These are phyloP conservation scores for Candida labiduridarum DNA, from an alignment of 1,139 yeast species.

Conservation along the genomic window DNA sequence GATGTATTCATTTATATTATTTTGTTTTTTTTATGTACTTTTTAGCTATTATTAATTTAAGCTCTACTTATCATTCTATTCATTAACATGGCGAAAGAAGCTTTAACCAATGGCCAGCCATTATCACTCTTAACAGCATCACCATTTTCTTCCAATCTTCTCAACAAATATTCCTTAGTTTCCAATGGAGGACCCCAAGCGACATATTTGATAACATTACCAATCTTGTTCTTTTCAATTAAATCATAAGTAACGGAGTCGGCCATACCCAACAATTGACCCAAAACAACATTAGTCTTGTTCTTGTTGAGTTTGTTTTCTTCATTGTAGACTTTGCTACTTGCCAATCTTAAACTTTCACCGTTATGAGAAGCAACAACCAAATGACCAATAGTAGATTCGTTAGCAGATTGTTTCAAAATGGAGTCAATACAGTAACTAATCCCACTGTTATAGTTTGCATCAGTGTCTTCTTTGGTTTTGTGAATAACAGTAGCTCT, in stretches of 20 bases:
- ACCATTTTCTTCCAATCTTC: slow-evolving; percentile 95
- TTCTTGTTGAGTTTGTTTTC: slow-evolving; percentile 31
- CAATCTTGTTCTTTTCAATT: slow-evolving; percentile 62
- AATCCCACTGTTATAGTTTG: slow-evolving; percentile 73
- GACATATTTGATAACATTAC: slow-evolving; percentile 86
- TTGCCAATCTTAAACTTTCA: slow-evolving; percentile 73
- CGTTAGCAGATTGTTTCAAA: slow-evolving; percentile 39
- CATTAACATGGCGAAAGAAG: slow-evolving; percentile 48
- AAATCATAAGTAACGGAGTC: slow-evolving; percentile 83
- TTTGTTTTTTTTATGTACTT: neutral
- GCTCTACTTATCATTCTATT: slow-evolving; percentile 35
- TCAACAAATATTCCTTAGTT: slow-evolving; percentile 84
- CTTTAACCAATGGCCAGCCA: slow-evolving; percentile 75
- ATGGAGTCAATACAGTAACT: slow-evolving; percentile 64
- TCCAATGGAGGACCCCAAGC: slow-evolving; percentile 99
- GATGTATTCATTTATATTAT: neutral
- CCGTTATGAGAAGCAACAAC: slow-evolving; percentile 93
- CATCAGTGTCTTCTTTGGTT: slow-evolving; percentile 77
- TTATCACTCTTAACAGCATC: slow-evolving; percentile 91
- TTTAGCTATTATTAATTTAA: slow-evolving; percentile 1
- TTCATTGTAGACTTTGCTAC: slow-evolving; percentile 48
- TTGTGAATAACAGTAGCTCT: slow-evolving; percentile 68
- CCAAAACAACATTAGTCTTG: slow-evolving; percentile 74
- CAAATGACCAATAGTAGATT: slow-evolving; percentile 72
- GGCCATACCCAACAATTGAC: slow-evolving; percentile 95